Evolutionary conservation across 2,329 filamentous ascomycete genomes (phyloP).

Genomic region (Zymoseptoria brevis): DNA sequence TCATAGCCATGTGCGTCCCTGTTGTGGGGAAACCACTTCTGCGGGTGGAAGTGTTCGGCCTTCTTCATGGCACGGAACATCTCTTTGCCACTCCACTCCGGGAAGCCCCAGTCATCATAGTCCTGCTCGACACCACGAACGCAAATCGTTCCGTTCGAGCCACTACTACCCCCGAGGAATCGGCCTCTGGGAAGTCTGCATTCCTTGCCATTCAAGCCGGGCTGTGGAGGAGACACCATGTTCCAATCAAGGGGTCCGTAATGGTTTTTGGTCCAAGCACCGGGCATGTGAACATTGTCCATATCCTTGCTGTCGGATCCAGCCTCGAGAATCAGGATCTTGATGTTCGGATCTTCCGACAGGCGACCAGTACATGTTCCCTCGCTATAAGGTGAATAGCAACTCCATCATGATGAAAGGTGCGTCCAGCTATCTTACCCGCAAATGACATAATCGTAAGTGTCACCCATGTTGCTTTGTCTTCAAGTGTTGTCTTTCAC

Average conservation of each 20-base stretch:
- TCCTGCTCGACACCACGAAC: too few relatives aligned
- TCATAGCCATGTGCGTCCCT: too few relatives aligned
- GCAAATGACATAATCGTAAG: slow-evolving; percentile 21
- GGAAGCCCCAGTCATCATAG: too few relatives aligned
- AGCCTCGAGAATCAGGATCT: slow-evolving; percentile 22
- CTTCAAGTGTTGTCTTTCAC: background rate
- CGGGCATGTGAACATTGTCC: slow-evolving; percentile 41
- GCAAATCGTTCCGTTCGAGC: too few relatives aligned
- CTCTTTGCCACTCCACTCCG: too few relatives aligned
- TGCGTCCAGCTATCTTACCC: slow-evolving; percentile 8
- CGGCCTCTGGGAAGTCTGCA: slow-evolving; percentile 38
- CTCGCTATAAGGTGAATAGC: slow-evolving; percentile 2
- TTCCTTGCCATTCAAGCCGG: slow-evolving; percentile 34
- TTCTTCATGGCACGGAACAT: too few relatives aligned
- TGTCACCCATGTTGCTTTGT: slow-evolving; percentile 13
- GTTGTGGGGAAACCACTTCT: too few relatives aligned
- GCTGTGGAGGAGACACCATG: slow-evolving; percentile 34
- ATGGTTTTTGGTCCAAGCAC: slow-evolving; percentile 38
- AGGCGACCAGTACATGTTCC: slow-evolving; percentile 20
- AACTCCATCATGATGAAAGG: too few relatives aligned
- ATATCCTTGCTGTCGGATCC: slow-evolving; percentile 29
- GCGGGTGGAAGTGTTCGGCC: too few relatives aligned
- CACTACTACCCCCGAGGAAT: slow-evolving; percentile 36
- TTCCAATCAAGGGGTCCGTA: slow-evolving; percentile 41
- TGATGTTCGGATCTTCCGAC: slow-evolving; percentile 20